Conservation (phyloP, 192 early-diverging fungal genomes). For the Diversispora eburnea region DNA sequence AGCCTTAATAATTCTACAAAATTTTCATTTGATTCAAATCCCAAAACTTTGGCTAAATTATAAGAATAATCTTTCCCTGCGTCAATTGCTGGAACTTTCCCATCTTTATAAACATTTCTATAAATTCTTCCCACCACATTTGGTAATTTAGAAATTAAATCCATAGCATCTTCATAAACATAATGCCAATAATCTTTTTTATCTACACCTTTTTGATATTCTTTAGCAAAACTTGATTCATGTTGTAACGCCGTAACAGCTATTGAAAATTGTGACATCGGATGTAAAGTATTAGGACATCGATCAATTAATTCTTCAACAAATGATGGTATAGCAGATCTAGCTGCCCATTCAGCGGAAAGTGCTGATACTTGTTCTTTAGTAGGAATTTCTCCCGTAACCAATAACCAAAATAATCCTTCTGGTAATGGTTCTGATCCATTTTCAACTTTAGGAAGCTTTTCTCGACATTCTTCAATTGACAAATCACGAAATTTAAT, state of each 20-base stretch:
- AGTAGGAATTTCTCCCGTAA: slow-evolving; percentile 96
- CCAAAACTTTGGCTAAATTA: slow-evolving; percentile 92
- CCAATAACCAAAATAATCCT: slow-evolving; percentile 96
- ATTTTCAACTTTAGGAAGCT: slow-evolving; percentile 82
- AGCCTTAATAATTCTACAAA: slow-evolving; percentile 98
- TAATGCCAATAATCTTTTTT: slow-evolving; percentile 97
- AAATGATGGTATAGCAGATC: slow-evolving; percentile 86
- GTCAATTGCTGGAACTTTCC: slow-evolving; percentile 86
- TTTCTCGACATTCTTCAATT: slow-evolving; percentile 94
- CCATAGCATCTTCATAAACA: slow-evolving; percentile 95
- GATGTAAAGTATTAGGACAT: slow-evolving; percentile 98
- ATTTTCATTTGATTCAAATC: slow-evolving; percentile 80
- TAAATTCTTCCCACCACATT: slow-evolving; percentile 97
- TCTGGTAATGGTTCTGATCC: slow-evolving; percentile 96
- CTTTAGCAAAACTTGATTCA: slow-evolving; percentile 95
- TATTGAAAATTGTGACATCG: slow-evolving; percentile 97
- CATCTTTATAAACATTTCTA: slow-evolving; percentile 98
- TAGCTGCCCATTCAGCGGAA: slow-evolving; percentile 95
- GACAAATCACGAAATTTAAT: slow-evolving; percentile 96
- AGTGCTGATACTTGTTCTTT: slow-evolving; percentile 83
- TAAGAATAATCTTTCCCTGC: slow-evolving; percentile 87
- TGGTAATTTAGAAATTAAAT: slow-evolving; percentile 98
- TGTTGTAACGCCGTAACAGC: slow-evolving; percentile 97
- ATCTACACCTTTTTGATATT: slow-evolving; percentile 87
- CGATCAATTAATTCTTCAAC: slow-evolving; percentile 97